phyloP scores from a whole-genome alignment of 257 asterid species.

The Parsonsia alboflavescens region DNA sequence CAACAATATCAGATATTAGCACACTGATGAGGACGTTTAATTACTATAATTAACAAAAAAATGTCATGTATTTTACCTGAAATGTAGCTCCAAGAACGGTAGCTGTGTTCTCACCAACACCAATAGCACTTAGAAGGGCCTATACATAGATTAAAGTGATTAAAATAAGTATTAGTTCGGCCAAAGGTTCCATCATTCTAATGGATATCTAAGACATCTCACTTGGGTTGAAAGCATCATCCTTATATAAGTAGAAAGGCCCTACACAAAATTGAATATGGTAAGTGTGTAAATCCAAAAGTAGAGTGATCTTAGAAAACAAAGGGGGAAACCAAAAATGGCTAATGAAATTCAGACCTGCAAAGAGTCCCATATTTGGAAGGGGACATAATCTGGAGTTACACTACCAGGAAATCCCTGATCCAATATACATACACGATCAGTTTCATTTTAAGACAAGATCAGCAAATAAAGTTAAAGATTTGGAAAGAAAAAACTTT shows the following conservation, averaged over 20 bases:
- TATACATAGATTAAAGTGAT: slow-evolving; percentile 22
- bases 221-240: slow-evolving; percentile 97
- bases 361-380: slow-evolving; percentile 90
- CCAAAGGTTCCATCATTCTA: slow-evolving; percentile 6
- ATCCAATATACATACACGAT: slow-evolving; percentile 10
- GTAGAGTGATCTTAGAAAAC: not conserved
- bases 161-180: slow-evolving; percentile 2
- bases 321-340: slow-evolving; percentile 1
- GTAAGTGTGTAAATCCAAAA: not conserved
- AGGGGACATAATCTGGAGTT: slow-evolving; percentile 82
- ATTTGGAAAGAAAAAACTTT: not conserved
- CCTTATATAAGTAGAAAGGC: slow-evolving; percentile 92
- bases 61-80: slow-evolving; percentile 41
- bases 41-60: not conserved
- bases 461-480: not conserved
- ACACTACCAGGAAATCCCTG: slow-evolving; percentile 96
- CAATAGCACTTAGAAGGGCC: slow-evolving; percentile 97
- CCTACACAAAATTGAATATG: slow-evolving; percentile 37
- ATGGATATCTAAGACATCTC: slow-evolving; percentile 14
- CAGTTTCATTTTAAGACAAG: not conserved
- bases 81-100: slow-evolving; percentile 95
- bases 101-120: slow-evolving; percentile 97
- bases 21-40: slow-evolving; percentile 9
- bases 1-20: not conserved
- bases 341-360: slow-evolving; percentile 45